phyloP scores from a whole-genome alignment of 345 rosid species.

The Acer campestre region DNA sequence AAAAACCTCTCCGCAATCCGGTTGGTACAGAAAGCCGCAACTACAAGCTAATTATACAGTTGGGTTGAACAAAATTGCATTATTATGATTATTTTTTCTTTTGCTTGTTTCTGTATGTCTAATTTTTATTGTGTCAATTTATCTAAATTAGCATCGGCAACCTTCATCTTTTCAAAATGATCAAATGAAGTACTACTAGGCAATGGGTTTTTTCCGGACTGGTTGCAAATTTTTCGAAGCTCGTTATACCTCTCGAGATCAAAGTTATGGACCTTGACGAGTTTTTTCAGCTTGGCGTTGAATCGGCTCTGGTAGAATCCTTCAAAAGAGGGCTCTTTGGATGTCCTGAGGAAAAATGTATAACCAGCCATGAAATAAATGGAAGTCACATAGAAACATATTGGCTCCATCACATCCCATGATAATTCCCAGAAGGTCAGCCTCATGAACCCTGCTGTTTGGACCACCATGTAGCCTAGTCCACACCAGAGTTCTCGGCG shows the following conservation, averaged over 20 bases:
- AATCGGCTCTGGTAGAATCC: conserved; percentile 84
- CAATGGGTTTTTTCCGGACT: not conserved
- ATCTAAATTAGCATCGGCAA: not conserved
- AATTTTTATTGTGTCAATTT: not conserved
- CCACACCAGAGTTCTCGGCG: conserved; percentile 81
- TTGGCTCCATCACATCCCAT: conserved; percentile 99
- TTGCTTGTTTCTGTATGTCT: not conserved
- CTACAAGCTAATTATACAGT: conserved; percentile 17
- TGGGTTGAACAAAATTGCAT: conserved; percentile 15
- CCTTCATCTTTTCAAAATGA: conserved; percentile 12
- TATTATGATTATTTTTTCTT: not conserved
- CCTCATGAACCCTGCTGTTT: conserved; percentile 91
- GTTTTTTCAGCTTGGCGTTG: conserved; percentile 57
- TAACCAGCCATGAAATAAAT: conserved; percentile 74
- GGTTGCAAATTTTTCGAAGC: conserved; percentile 49
- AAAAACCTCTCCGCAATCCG: conserved; percentile 11
- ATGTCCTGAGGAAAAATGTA: conserved; percentile 78
- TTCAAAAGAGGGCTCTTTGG: conserved; percentile 85
- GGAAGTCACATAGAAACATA: conserved; percentile 84
- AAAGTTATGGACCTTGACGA: conserved; percentile 51
- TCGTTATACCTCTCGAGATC: conserved; percentile 59
- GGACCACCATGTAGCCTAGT: conserved; percentile 62
- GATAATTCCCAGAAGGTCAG: conserved; percentile 97
- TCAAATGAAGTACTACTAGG: conserved; percentile 4
- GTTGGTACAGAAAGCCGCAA: conserved; percentile 27